Evolutionary conservation across 2,329 filamentous ascomycete species (phyloP), one percentile per base, ranked within the genome.

Genomic region (Sclerotinia minor): DNA sequence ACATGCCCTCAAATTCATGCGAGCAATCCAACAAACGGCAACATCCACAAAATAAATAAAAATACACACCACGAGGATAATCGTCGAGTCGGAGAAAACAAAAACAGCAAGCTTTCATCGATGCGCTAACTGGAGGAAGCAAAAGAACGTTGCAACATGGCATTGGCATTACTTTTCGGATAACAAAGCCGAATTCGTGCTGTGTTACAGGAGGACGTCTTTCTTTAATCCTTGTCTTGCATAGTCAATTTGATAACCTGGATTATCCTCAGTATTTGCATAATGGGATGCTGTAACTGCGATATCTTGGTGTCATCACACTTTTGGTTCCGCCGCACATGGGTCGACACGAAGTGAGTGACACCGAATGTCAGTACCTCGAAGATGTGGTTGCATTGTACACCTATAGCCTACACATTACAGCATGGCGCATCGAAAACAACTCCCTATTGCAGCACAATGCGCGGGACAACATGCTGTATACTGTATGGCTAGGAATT

Each of bases 1-100:
- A 63, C 59, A 41, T 41, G 59, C 15, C n/a, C 29, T 63, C 15
- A 26, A 61, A 50, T 61, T 38, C 32, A 63, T 63, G 45, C 59
- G 32, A 38, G 45, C 45, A 50, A 50, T 26, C 8, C 5, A 38
- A 29, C 24, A 58, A 24, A 58, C 24, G 21, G 13, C 13, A 19
- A 35, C 45, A 61, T 21, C 5, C 2, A 61, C 35, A 17, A 41
- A 41, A 41, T 17, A 17, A 41, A 41, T 41, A 41, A 41, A 41
- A 41, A 41, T 41, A 41, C 38, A 24, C 13, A n/a, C n/a, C 13
- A 63, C 29, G 4, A 24, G 32, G 32, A 41, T 50, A 5, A 7
- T 21, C n/a, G 19, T 63, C 45, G 17, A 63, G 21, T 6, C 29
- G 32, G 45, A 35, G 6, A 5, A 17, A 15, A 44, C 32, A 45